Evolutionary conservation across 768 basidiomycete genomes (phyloP), one percentile per base, ranked within the genome.

Genomic region (Leccinum uliginosum): DNA sequence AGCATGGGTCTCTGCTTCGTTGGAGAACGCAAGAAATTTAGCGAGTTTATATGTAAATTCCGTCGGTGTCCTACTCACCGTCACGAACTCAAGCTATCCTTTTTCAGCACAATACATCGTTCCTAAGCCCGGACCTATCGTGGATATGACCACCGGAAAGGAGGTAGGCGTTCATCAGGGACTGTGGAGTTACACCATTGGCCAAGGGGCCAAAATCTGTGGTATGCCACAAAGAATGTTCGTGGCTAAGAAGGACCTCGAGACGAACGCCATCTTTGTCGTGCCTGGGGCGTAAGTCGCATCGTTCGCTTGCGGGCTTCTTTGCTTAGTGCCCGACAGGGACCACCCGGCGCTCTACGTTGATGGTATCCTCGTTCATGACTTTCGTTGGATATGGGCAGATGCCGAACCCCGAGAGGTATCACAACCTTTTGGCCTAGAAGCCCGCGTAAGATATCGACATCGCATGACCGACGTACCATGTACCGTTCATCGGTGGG

Each of bases 1-100:
- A 93, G 91, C 70, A 93, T 96, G 84, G 95, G 95, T 0, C 80
- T 98, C 17, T 98, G 95, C 66, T 98, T 98, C 61, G 85, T 98
- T 1, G 95, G 94, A 5, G 83, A 94, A 66, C 84, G 87, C 65
- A 76, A 78, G 10, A 80, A 75, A 49, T 95, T 96, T 62, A 76
- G 78, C 26, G 73, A 81, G 9, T 98, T 95, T 67, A 70, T 95
- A 50, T 81, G 91, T 89, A 58, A 59, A 81, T 72, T 23, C 51
- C 26, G 34, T 53, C 35, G 38, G 4, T 49, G 10, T 34, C n/a
- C 14, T 35, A 6, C n/a, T 32, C 19, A 7, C 50, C 44, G 15
- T n/a, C 35, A 21, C 3, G 17, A 24, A 8, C 40, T 50, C 8
- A 54, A 38, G 47, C 51, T 5, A 43, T 0, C 5, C 29, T 0